Base-by-base conservation (phyloP, 495 filamentous ascomycete genomes). In the Daldinia caldariorum region DNA sequence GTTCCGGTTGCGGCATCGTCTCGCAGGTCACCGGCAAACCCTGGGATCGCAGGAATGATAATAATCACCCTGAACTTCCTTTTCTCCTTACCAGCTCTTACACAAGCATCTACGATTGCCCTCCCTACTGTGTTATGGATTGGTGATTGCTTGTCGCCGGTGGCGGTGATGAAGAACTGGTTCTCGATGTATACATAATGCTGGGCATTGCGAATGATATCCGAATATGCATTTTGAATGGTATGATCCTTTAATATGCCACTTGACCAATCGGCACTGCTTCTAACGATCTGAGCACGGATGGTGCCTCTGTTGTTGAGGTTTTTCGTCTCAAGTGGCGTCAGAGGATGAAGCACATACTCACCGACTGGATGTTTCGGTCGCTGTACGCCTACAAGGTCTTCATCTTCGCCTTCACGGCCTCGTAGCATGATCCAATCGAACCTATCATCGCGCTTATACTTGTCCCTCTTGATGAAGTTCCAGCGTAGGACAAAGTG, bases 121-220 rank as follows among this genome's bases (percentile, higher is more conserved):
- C 83, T 82, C 6, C 95, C 95, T 62, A 97, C 90, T 13, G 86
- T 89, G 78, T 99, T 99, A 75, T 93, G 89, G 51, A 97, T 88
- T 1, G 94, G 94, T 0, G 80, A 78, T 78, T 97, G 94, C 38
- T 97, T 76, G 29, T 94, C 91, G 12, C 94, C 93, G 0, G 94
- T 98, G 8, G 94, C 93, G 10, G 94, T 97, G 74, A 97, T 95
- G 85, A 98, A 97, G 83, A 97, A 97, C 70, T 98, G 94, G 71
- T 98, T 98, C 78, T 97, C 94, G 67, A 97, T 97, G 79, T 98
- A 98, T 51, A 98, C 90, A 75, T 89, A 97, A 76, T 97, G 92
- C 79, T 94, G 79, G 0, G 94, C 94, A 57, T 90, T 91, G 29
- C 88, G 80, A 68, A 97, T 99, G 26, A 93, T 79, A 58, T 97